Evolutionary conservation across 257 asterid genomes (phyloP).

Genomic region (Ocimum tenuiflorum): DNA sequence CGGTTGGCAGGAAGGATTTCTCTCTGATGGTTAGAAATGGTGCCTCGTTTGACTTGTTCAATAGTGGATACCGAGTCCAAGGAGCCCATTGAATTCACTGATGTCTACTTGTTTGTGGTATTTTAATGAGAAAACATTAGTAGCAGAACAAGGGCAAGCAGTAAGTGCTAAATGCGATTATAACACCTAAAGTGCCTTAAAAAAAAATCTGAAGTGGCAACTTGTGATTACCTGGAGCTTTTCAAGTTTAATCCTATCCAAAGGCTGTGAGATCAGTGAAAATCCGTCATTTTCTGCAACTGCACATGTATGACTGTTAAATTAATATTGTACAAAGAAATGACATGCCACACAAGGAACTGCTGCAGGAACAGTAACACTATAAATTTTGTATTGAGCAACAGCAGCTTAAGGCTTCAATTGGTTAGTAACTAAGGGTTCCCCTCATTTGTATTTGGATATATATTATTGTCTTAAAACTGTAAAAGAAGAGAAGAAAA

Average conservation of each 20-base stretch:
- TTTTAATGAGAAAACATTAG: constrained; percentile 15
- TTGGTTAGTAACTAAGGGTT: not conserved
- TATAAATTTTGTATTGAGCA: not conserved
- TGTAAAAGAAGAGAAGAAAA: not conserved
- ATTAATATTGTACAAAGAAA: constrained; percentile 2
- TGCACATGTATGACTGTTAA: constrained; percentile 15
- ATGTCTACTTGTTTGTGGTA: constrained; percentile 26
- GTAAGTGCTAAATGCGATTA: not conserved
- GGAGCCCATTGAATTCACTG: constrained; percentile 24
- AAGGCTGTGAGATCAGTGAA: constrained; percentile 26
- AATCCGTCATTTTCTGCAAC: constrained; percentile 41
- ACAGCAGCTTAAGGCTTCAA: not conserved
- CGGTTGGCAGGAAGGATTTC: constrained; percentile 86
- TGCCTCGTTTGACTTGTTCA: constrained; percentile 31
- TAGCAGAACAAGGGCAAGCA: constrained; percentile 5
- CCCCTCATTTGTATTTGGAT: not conserved
- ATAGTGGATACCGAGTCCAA: constrained; percentile 29
- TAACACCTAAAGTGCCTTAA: too few relatives aligned
- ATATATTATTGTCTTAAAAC: too few relatives aligned
- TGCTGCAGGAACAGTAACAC: not conserved
- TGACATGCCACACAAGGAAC: not conserved
- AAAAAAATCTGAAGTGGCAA: not conserved
- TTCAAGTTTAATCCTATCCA: constrained; percentile 35
- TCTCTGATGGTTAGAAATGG: constrained; percentile 24
- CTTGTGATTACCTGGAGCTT: constrained; percentile 45